Percentiles rank a stretch among this genome's conserved stretches.
Evolutionary conservation across 306 rosid genomes (phyloP).

Genomic region (Crataegus laevigata): DNA sequence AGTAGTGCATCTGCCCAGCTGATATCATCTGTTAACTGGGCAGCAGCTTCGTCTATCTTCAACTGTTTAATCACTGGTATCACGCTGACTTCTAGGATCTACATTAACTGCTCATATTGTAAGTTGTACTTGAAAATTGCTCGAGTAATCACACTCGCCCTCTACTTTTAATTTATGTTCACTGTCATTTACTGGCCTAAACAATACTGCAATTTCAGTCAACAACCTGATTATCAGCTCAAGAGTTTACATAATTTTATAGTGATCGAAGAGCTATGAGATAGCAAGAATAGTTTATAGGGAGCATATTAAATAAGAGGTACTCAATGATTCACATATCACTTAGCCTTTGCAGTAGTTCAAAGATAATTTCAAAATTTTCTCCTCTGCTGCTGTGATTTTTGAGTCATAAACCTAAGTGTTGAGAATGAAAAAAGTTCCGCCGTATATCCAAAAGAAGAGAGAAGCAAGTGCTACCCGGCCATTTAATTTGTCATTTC

Average conservation of each 20-base stretch:
- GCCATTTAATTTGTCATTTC: background rate
- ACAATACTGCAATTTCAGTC: background rate
- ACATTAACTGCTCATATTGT: conserved; percentile 43
- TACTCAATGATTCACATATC: background rate
- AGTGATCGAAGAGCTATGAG: background rate
- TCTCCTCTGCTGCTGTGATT: background rate
- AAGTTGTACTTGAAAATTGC: conserved; percentile 25
- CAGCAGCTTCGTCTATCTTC: conserved; percentile 53
- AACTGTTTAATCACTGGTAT: conserved; percentile 72
- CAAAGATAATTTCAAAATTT: background rate
- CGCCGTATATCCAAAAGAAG: background rate
- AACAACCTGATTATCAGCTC: background rate
- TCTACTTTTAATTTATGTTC: background rate
- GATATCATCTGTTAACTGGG: conserved; percentile 72
- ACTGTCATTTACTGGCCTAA: background rate
- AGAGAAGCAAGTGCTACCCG: background rate
- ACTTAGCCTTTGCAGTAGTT: background rate
- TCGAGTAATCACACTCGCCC: background rate
- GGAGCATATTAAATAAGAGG: background rate
- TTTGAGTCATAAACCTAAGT: background rate
- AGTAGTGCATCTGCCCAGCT: conserved; percentile 88
- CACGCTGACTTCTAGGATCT: conserved; percentile 83
- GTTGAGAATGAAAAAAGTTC: background rate
- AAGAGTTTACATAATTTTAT: background rate
- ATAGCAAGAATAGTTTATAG: background rate